Percentiles rank a stretch among this genome's conserved stretches.
phyloP scores from a whole-genome alignment of 2,329 filamentous ascomycete species.

The Chalara sp. region DNA sequence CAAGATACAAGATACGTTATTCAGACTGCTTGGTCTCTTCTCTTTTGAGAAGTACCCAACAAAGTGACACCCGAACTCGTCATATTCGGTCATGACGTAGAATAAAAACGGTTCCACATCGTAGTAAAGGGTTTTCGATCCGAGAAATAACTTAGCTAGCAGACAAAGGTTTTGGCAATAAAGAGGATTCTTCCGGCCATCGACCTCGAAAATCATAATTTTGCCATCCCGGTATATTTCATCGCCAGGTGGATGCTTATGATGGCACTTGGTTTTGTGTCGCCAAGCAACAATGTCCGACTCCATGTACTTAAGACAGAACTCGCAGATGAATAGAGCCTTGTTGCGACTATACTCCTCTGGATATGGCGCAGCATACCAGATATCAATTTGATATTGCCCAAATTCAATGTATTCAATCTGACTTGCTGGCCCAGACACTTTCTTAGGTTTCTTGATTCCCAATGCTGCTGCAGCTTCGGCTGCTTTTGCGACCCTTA shows the following conservation, averaged over 20 bases:
- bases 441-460: slow-evolving; percentile 62
- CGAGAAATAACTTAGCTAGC: slow-evolving; percentile 93
- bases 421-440: slow-evolving; percentile 82
- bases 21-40: slow-evolving; percentile 87
- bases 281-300: slow-evolving; percentile 97
- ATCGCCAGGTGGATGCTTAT: slow-evolving; percentile 93
- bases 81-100: slow-evolving; percentile 93
- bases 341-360: slow-evolving; percentile 97
- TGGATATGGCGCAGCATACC: slow-evolving; percentile 97
- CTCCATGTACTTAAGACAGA: slow-evolving; percentile 99
- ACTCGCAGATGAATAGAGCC: slow-evolving; percentile 98
- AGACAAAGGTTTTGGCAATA: slow-evolving; percentile 98
- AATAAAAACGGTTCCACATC: slow-evolving; percentile 96
- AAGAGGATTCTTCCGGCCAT: slow-evolving; percentile 93
- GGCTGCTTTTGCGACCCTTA: slow-evolving; percentile 56
- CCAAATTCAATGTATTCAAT: slow-evolving; percentile 99
- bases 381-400: slow-evolving; percentile 95
- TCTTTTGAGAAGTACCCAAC: slow-evolving; percentile 99
- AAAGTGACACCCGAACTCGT: slow-evolving; percentile 88
- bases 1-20: slow-evolving; percentile 96
- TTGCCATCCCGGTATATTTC: slow-evolving; percentile 93
- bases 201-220: slow-evolving; percentile 94
- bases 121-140: slow-evolving; percentile 96
- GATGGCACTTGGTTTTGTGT: slow-evolving; percentile 93
- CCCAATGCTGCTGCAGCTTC: slow-evolving; percentile 60